These are phyloP conservation scores for Neocallimastix lanati DNA, from an alignment of 192 early-diverging fungal species.

Conservation along the genomic window DNA sequence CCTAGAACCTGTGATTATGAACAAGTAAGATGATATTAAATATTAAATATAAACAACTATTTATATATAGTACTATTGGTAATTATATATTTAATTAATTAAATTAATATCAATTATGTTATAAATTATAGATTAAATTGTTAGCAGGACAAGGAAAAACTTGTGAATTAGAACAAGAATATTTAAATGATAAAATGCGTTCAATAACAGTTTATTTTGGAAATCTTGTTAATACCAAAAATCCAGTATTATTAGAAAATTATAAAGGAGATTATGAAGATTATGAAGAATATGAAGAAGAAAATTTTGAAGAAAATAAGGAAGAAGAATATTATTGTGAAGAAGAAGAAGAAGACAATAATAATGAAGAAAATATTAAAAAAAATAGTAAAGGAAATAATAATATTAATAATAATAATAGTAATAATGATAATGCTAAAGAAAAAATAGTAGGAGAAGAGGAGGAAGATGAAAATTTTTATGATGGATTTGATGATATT, in stretches of 20 bases:
- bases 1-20: constrained; percentile 59
- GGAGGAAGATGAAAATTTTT: too few relatives aligned
- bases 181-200: constrained; percentile 45
- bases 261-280: background rate
- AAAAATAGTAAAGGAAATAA: background rate
- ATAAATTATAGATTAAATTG: constrained; percentile 25
- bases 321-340: background rate
- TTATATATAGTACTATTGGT: too few relatives aligned
- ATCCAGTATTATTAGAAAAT: background rate
- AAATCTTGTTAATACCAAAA: constrained; percentile 21
- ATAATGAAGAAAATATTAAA: background rate
- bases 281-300: too few relatives aligned
- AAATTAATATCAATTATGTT: too few relatives aligned
- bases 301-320: background rate
- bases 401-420: background rate
- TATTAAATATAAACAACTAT: background rate
- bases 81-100: too few relatives aligned
- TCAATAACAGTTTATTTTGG: constrained; percentile 63
- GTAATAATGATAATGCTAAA: too few relatives aligned
- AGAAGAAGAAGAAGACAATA: background rate
- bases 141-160: constrained; percentile 26
- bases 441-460: too few relatives aligned
- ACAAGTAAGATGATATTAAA: constrained; percentile 16
- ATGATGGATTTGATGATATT: too few relatives aligned
- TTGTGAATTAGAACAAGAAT: constrained; percentile 72